Conservation (phyloP, 192 early-diverging fungal genomes). For the Mortierella alpina region DNA sequence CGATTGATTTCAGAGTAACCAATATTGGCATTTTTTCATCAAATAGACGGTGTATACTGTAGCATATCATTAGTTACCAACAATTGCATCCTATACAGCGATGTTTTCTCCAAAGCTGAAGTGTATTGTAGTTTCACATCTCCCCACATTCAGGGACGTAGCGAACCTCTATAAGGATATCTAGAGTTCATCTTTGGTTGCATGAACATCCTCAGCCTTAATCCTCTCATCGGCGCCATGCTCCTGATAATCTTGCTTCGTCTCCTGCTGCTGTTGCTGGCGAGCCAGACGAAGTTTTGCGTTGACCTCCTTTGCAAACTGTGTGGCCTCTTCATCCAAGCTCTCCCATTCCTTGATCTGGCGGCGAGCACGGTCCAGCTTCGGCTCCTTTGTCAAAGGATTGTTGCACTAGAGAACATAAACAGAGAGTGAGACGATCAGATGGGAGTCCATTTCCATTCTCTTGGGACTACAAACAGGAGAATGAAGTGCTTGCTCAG, state of each 20-base stretch:
- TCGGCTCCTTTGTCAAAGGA: conserved; percentile 98
- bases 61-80: no score
- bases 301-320: conserved; percentile 54
- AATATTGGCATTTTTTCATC: no score
- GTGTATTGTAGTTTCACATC: no score
- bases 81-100: no score
- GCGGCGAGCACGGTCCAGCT: conserved; percentile 90
- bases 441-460: background rate
- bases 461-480: background rate
- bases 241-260: background rate
- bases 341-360: conserved; percentile 95
- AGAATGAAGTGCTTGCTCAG: background rate
- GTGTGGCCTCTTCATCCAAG: conserved; percentile 78
- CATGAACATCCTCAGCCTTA: conserved; percentile 2
- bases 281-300: conserved; percentile 20
- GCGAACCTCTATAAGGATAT: background rate
- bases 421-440: background rate
- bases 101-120: no score
- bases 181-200: conserved; percentile 34
- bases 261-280: conserved; percentile 10
- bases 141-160: no score
- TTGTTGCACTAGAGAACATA: conserved; percentile 87
- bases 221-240: background rate
- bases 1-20: no score
- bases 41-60: no score